Evolutionary conservation across 179 eudicot species (phyloP), one percentile per base, ranked within the genome.

Genomic region (Drosera spatulata): DNA sequence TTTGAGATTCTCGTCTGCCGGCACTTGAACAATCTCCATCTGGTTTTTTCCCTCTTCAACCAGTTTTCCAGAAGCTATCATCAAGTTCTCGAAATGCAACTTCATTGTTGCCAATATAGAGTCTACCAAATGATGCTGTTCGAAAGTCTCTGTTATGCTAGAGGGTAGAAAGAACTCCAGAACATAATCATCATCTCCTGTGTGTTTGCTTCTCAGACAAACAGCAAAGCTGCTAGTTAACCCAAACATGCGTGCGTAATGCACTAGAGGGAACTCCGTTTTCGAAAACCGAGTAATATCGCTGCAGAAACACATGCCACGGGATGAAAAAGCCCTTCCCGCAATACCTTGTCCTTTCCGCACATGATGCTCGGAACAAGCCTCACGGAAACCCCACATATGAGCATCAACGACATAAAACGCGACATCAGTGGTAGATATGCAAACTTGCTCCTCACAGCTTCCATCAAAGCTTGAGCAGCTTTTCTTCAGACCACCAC

Each of bases 401-500:
- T 72, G 91, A 73, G 96, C 84, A 68, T 91, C 96, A 39, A 91
- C 89, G 64, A 91, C 82, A 75, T 91, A 91, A 61, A 76, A 80
- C 67, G 96, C 98, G 53, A 74, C 87, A 73, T 91, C 96, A 14
- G 91, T 84, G 71, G 96, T 86, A 57, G 98, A 91, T 95, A 91
- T 88, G 75, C 98, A 91, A 41, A 88, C 80, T 74, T 78, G 84
- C 42, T 79, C 96, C 88, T 80, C 88, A 74, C 98, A 91, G 63
- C 89, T 80, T 49, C 98, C 95, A 65, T 91, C 96, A 74, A 88
- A 85, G 80, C 96, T 88, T 63, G 96, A 84, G 70, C 98, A 91
- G 66, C 80, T 84, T 69, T 91, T 88, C 80, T 68, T 86, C 46
- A 82, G 55, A 62, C 96, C 96, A 61, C 95, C 96, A 40, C 95